Base-by-base conservation (phyloP, 2,329 filamentous ascomycete genomes). In the Pestalotiopsis sp. region DNA sequence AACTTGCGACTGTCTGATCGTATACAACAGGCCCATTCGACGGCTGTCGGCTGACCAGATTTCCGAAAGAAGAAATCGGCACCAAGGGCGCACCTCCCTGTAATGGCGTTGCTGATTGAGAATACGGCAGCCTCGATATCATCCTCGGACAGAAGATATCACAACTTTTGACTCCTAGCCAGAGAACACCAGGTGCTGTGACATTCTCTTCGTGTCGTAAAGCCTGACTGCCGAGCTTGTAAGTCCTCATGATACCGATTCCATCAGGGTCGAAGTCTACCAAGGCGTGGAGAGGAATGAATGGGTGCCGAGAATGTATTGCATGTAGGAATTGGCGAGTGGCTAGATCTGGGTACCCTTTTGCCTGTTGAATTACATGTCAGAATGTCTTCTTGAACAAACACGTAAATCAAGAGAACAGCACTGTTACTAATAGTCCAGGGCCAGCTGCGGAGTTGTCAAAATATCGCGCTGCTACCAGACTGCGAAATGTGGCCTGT, bases 221-320 rank as follows among this genome's bases (percentile, higher is more conserved):
- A 7, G 84, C 83, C 14, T 81, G 82, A n/a, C 92, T 93, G 6
- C 92, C 92, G 70, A 90, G 82, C 71, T 90, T 91, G 81, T 95
- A 96, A 17, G 90, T 93, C 4, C 87, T 87, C 72, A 93, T 82
- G 56, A 97, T 96, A 2, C 86, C 87, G 36, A 95, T 79, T 0
- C 93, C 93, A 71, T 95, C 89, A 0, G 93, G 92, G 73, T 96
- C 93, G 69, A 88, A 93, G 74, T 97, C 93, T 1, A 93, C 86
- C 0, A 96, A 81, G 0, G 85, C 88, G 66, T 89, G 85, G 6
- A 93, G 86, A 2, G 88, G 87, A 25, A 92, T 78, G 0, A 78
- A 75, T 0, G 87, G 86, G 23, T 80, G 81, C 9, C 77, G 78
- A 0, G 73, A 77, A 49, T 86, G 84, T 1, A 94, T 67, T 13